Evolutionary conservation across 1,284 basidiomycete species (phyloP).

Genomic region (Spongiforma sp.): DNA sequence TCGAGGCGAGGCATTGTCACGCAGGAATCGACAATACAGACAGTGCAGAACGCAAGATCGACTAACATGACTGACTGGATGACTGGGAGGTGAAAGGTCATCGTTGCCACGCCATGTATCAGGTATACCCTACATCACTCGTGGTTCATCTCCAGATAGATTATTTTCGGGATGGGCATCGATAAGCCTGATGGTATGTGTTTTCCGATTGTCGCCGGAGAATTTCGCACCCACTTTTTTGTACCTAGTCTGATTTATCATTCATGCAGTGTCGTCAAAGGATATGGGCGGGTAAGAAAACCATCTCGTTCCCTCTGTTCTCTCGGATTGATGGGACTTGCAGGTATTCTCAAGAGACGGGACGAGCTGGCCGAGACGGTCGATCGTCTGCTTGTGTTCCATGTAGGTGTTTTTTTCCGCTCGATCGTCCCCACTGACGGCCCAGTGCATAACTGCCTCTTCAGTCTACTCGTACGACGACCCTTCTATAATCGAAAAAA

Average conservation of each 20-base stretch:
- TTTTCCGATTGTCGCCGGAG: background rate
- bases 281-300: constrained; percentile 72
- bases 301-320: constrained; percentile 12
- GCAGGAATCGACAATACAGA: constrained; percentile 77
- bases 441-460: background rate
- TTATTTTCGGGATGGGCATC: constrained; percentile 98
- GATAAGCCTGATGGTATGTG: constrained; percentile 81
- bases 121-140: constrained; percentile 11
- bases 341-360: constrained; percentile 86
- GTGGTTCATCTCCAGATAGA: constrained; percentile 42
- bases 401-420: constrained; percentile 38
- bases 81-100: constrained; percentile 73
- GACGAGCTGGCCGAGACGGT: constrained; percentile 84
- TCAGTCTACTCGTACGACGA: constrained; percentile 65
- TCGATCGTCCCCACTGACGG: no score
- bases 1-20: constrained; percentile 87
- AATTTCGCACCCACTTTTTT: constrained; percentile 3
- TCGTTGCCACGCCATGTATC: constrained; percentile 83
- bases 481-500: constrained; percentile 49
- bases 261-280: constrained; percentile 77
- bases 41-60: constrained; percentile 66
- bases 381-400: constrained; percentile 65
- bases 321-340: background rate
- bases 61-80: constrained; percentile 85
- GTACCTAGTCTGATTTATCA: constrained; percentile 73